Percentiles rank a stretch among this genome's conserved stretches.
phyloP scores from a whole-genome alignment of 176 grass and related monocot species.

The Metroxylon sagu region DNA sequence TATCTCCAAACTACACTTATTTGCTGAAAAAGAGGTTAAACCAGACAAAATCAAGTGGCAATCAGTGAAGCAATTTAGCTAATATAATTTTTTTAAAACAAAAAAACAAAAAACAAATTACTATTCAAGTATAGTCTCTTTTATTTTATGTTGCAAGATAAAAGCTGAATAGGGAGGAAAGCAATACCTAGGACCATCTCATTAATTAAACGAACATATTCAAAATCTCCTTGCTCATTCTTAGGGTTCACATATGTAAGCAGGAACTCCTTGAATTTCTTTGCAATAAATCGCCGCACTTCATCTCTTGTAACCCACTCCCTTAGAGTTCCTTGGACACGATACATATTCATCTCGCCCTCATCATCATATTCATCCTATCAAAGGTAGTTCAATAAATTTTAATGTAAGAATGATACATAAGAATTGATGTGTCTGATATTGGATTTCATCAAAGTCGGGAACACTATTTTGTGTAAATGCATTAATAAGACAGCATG shows the following conservation, averaged over 20 bases:
- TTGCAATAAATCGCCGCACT: conserved; percentile 90
- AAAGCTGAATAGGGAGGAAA: neutral
- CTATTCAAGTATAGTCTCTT: too few species aligned
- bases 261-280: conserved; percentile 98
- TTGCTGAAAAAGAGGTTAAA: conserved; percentile 38
- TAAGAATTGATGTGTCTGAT: too few species aligned
- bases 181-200: conserved; percentile 91
- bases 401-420: neutral
- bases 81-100: too few species aligned
- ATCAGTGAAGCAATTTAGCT: too few species aligned
- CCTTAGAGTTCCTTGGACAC: conserved; percentile 81
- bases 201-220: conserved; percentile 87
- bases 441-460: too few species aligned
- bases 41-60: too few species aligned
- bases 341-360: conserved; percentile 95
- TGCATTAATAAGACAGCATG: too few species aligned
- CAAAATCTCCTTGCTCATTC: conserved; percentile 89
- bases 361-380: conserved; percentile 99
- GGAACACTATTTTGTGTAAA: too few species aligned
- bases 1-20: conserved; percentile 94
- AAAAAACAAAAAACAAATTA: too few species aligned
- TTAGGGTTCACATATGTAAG: conserved; percentile 93
- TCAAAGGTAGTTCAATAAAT: conserved; percentile 3
- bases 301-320: conserved; percentile 98
- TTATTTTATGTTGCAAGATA: too few species aligned